Evolutionary conservation across 2,329 filamentous ascomycete species (phyloP).

Genomic region (Tolypocladium pustulatum): DNA sequence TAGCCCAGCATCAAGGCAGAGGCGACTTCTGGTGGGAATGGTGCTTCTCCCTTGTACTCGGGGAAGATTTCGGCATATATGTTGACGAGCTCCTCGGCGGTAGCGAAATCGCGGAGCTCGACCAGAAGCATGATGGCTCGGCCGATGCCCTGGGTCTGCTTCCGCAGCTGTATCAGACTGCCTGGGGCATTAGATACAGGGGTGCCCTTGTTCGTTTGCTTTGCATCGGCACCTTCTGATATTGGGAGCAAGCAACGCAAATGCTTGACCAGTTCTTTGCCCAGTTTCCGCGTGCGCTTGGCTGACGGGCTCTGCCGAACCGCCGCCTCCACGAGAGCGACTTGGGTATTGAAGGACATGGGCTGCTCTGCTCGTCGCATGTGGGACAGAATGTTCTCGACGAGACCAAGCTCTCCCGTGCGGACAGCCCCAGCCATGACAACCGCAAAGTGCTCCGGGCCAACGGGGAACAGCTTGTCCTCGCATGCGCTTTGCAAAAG

Average conservation of each 20-base stretch:
- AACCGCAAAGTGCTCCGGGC: constrained; percentile 37
- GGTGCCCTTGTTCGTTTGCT: neutral
- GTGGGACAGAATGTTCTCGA: constrained; percentile 28
- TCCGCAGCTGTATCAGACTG: constrained; percentile 12
- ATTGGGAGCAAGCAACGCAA: constrained; percentile 12
- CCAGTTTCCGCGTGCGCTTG: constrained; percentile 12
- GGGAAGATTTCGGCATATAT: constrained; percentile 36
- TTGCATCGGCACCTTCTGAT: neutral
- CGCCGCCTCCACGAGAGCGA: constrained; percentile 31
- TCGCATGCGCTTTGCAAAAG: constrained; percentile 33
- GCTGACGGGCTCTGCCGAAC: constrained; percentile 12
- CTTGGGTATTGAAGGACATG: constrained; percentile 30
- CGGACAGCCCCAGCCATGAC: constrained; percentile 42
- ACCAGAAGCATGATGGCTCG: constrained; percentile 23
- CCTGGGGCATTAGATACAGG: neutral
- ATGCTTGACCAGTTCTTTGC: constrained; percentile 17
- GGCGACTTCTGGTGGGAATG: constrained; percentile 44
- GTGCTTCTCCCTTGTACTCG: constrained; percentile 16
- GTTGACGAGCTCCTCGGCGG: constrained; percentile 46
- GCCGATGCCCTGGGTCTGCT: constrained; percentile 18
- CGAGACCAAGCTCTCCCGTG: constrained; percentile 30
- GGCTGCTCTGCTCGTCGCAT: constrained; percentile 32
- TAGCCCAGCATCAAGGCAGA: constrained; percentile 59
- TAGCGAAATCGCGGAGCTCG: constrained; percentile 33
- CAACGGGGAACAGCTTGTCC: constrained; percentile 34